These are phyloP conservation scores for Tillandsia leiboldiana DNA, from an alignment of 176 grass and related monocot genomes.

Conservation along the genomic window DNA sequence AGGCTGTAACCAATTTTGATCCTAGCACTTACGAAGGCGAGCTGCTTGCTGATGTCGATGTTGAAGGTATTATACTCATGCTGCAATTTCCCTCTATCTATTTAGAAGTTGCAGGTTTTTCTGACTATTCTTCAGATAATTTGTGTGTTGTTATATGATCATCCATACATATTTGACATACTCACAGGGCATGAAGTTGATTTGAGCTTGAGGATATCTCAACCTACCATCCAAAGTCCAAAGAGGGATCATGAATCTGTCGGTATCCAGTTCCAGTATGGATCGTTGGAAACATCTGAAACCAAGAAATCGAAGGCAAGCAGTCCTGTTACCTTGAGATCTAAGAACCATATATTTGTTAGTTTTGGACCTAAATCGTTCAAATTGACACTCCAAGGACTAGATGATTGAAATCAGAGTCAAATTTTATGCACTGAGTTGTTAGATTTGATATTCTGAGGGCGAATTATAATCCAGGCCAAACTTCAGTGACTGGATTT, in stretches of 20 bases:
- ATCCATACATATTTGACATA: conserved; percentile 9
- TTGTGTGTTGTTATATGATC: not conserved
- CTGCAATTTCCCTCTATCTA: not conserved
- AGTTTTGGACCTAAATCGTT: not conserved
- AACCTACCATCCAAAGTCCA: conserved; percentile 44
- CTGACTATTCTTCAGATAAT: not conserved
- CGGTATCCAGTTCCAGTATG: conserved; percentile 43
- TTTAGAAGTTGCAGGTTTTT: not conserved
- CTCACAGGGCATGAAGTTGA: conserved; percentile 44
- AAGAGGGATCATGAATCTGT: conserved; percentile 45
- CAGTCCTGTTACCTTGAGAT: not conserved
- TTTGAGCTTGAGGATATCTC: conserved; percentile 96
- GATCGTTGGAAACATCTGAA: conserved; percentile 40
- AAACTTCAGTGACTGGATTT: not conserved
- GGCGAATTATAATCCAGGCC: no score
- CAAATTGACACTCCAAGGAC: not conserved
- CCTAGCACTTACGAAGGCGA: conserved; percentile 67
- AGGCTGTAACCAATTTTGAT: conserved; percentile 94
- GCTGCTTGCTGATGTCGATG: conserved; percentile 32
- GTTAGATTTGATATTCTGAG: no score
- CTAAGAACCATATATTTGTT: no score
- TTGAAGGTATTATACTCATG: conserved; percentile 46
- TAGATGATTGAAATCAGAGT: not conserved
- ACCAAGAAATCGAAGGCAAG: conserved; percentile 37
- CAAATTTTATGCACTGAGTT: no score